phyloP scores from a whole-genome alignment of 371 early-diverging fungal genomes.

The Antonospora locustae region DNA sequence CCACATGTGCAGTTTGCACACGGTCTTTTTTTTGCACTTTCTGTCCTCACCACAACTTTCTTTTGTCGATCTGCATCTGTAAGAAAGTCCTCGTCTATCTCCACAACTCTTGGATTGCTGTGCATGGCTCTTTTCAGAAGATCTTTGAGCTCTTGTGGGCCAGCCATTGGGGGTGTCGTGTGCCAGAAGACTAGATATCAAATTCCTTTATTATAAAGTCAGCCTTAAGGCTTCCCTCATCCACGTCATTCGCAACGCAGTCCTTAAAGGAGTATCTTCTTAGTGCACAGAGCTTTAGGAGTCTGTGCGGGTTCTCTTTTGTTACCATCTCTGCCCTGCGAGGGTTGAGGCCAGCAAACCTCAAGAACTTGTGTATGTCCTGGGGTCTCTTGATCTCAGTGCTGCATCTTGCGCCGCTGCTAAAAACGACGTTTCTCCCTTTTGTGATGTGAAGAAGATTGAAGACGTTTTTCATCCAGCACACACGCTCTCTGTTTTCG shows the following conservation, averaged over 20 bases:
- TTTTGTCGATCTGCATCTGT: too few relatives aligned
- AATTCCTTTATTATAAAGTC: constrained; percentile 23
- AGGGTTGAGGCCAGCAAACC: constrained; percentile 5
- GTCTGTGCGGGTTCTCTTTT: constrained; percentile 8
- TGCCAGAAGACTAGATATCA: too few relatives aligned
- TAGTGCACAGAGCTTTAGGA: constrained; percentile 14
- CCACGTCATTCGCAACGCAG: constrained; percentile 7
- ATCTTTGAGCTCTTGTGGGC: too few relatives aligned
- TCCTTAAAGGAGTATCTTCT: constrained; percentile 17
- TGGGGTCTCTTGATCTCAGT: constrained; percentile 13
- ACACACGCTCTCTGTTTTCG: constrained; percentile 2
- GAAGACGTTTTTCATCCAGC: constrained; percentile 23
- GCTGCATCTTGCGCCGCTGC: constrained; percentile 5
- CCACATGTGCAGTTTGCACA: constrained; percentile 54
- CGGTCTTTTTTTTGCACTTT: constrained; percentile 15
- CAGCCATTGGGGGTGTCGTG: too few relatives aligned
- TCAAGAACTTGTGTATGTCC: constrained; percentile 18
- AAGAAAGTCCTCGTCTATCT: too few relatives aligned
- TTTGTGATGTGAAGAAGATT: constrained; percentile 19
- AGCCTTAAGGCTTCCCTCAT: constrained; percentile 24
- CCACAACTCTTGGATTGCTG: too few relatives aligned
- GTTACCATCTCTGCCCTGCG: constrained; percentile 1
- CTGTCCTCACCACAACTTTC: not conserved
- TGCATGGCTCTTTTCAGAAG: too few relatives aligned
- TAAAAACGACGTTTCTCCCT: constrained; percentile 22